Base-by-base conservation (phyloP, 1,284 basidiomycete genomes). In the Puccinia horiana region DNA sequence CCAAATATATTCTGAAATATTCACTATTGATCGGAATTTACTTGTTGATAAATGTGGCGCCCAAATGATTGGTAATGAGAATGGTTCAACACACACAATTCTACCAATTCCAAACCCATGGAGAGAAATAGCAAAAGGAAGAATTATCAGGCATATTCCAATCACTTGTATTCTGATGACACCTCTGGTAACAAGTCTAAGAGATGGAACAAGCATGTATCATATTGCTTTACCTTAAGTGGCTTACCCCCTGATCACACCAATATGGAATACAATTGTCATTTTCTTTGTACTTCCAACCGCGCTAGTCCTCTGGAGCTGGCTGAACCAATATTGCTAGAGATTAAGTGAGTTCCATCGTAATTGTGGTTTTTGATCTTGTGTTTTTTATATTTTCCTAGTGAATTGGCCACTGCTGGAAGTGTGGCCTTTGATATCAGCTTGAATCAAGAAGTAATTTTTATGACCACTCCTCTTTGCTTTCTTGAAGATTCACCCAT, bases 131-230 rank as follows among this genome's bases (percentile, higher is more conserved):
- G 83, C 76, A 4, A n/a, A 72, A 2, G 80, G 76, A 11, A 67
- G 58, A 32, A 82, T 70, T 18, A 80, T 83, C 16, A n/a, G 58
- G 23, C n/a, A 82, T 47, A 26, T 88, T 29, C 87, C 87, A 0
- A 79, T 89, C 0, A 89, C 87, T 88, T 88, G 0, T 89, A 89
- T 82, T 89, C 88, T 73, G 88, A 89, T 65, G 88, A 89, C 81
- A 89, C 88, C 0, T 89, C 88, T n/a, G n/a, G n/a, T n/a, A n/a
- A n/a, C n/a, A n/a, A n/a, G n/a, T n/a, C n/a, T n/a, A n/a, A n/a
- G n/a, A 89, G n/a, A n/a, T n/a, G n/a, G n/a, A n/a, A n/a, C n/a
- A n/a, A n/a, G n/a, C n/a, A n/a, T n/a, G n/a, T 86, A 85, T 63
- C 35, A 2, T 87, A 88, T 49, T 84, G 89, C 0, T 86, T 88